These are phyloP conservation scores for Vicia villosa DNA, from an alignment of 306 rosid genomes.

Conservation along the genomic window DNA sequence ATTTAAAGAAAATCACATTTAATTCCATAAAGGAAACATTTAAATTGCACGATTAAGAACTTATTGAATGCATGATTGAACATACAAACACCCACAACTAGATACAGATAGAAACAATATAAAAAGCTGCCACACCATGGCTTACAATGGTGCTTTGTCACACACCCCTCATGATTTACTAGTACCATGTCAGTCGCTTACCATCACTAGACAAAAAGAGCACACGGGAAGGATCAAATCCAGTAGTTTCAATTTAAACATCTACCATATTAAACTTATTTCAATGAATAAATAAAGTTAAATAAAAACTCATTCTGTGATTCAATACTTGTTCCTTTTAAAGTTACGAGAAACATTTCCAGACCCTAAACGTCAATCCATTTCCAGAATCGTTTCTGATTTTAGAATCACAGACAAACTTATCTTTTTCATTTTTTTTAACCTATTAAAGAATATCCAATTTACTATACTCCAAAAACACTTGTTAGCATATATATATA, in stretches of 20 bases:
- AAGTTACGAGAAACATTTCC: background rate
- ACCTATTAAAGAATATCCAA: too few relatives aligned
- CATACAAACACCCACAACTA: too few relatives aligned
- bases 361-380: background rate
- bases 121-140: background rate
- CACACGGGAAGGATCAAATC: background rate
- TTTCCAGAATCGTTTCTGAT: background rate
- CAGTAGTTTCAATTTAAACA: background rate
- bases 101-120: background rate
- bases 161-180: background rate
- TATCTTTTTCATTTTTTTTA: too few relatives aligned
- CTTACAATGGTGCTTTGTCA: background rate
- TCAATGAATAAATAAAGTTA: constrained; percentile 1
- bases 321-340: background rate
- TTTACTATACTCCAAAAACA: too few relatives aligned
- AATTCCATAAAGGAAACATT: too few relatives aligned
- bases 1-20: too few relatives aligned
- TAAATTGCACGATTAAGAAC: too few relatives aligned
- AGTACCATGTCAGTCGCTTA: background rate
- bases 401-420: constrained; percentile 22
- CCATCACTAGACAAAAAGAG: background rate
- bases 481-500: too few relatives aligned
- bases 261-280: constrained; percentile 7
- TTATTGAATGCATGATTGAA: too few relatives aligned
- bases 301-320: constrained; percentile 2